Percentiles rank a stretch among this genome's conserved stretches.
These are phyloP conservation scores for Sherardia arvensis DNA, from an alignment of 257 asterid genomes.

Conservation along the genomic window DNA sequence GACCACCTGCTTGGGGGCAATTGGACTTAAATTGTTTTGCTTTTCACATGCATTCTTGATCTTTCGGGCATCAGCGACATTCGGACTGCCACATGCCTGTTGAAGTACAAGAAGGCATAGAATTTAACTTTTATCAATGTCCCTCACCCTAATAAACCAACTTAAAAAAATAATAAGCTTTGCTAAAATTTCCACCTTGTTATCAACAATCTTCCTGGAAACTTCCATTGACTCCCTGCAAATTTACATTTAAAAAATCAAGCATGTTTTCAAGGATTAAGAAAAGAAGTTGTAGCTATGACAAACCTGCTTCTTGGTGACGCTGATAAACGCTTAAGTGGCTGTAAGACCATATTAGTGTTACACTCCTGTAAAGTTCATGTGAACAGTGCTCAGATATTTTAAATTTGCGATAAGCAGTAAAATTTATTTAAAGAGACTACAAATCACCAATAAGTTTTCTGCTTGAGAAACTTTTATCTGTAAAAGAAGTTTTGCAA, in stretches of 20 bases:
- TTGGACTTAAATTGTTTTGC: conserved; percentile 21
- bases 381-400: neutral
- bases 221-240: conserved; percentile 47
- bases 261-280: conserved; percentile 1
- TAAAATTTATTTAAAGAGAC: neutral
- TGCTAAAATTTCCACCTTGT: conserved; percentile 37
- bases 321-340: conserved; percentile 48
- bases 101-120: conserved; percentile 10
- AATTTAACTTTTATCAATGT: neutral
- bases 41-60: conserved; percentile 15
- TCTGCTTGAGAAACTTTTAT: neutral
- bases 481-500: neutral
- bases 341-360: conserved; percentile 35
- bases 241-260: conserved; percentile 11
- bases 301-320: conserved; percentile 45
- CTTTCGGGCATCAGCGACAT: conserved; percentile 18
- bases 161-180: conserved; percentile 9
- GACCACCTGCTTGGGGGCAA: conserved; percentile 22
- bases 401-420: neutral
- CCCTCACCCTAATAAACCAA: neutral
- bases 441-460: neutral
- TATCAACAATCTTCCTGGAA: conserved; percentile 28
- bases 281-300: conserved; percentile 6
- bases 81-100: conserved; percentile 34
- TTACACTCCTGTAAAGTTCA: conserved; percentile 31